Evolutionary conservation across 805 yeast species (phyloP).

Genomic region (Myxozyma lipomycoides): DNA sequence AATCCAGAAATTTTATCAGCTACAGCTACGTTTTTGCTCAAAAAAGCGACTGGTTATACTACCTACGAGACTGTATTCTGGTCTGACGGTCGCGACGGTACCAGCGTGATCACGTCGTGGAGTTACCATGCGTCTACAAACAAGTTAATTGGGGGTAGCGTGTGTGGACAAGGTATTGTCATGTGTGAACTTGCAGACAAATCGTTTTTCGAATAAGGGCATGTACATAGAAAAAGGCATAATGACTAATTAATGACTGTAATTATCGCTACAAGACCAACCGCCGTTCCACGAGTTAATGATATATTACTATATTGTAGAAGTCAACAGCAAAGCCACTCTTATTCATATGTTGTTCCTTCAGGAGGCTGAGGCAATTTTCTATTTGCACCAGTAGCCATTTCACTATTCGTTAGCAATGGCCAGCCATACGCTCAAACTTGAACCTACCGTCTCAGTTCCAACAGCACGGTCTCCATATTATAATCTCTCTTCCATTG

Average conservation of each 20-base stretch:
- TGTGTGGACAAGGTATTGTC: slow-evolving; percentile 6
- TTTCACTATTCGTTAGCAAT: slow-evolving; percentile 43
- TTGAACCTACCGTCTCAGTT: slow-evolving; percentile 56
- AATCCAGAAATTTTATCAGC: slow-evolving; percentile 2
- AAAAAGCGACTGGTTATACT: slow-evolving; percentile 4
- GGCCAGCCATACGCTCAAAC: slow-evolving; percentile 8
- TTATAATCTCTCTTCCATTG: slow-evolving; percentile 88
- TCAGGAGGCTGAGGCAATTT: slow-evolving; percentile 89
- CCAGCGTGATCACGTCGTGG: slow-evolving; percentile 11
- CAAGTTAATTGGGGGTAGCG: slow-evolving; percentile 13
- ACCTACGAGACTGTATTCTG: slow-evolving; percentile 10
- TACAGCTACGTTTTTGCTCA: slow-evolving; percentile 7
- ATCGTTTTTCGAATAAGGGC: no score
- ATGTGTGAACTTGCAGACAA: slow-evolving; percentile 6
- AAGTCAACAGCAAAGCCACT: no score
- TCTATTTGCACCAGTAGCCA: slow-evolving; percentile 80
- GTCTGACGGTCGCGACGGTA: slow-evolving; percentile 7
- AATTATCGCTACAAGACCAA: no score
- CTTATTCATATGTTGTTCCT: slow-evolving; percentile 58
- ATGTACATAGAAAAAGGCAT: no score
- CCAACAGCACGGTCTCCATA: slow-evolving; percentile 89
- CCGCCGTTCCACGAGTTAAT: no score
- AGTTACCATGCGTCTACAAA: slow-evolving; percentile 1
- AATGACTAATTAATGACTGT: no score
- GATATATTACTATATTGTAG: no score